Percentiles rank a stretch among this genome's conserved stretches.
Evolutionary conservation across 2,329 filamentous ascomycete species (phyloP).

Genomic region (Pezicula neosporulosa): DNA sequence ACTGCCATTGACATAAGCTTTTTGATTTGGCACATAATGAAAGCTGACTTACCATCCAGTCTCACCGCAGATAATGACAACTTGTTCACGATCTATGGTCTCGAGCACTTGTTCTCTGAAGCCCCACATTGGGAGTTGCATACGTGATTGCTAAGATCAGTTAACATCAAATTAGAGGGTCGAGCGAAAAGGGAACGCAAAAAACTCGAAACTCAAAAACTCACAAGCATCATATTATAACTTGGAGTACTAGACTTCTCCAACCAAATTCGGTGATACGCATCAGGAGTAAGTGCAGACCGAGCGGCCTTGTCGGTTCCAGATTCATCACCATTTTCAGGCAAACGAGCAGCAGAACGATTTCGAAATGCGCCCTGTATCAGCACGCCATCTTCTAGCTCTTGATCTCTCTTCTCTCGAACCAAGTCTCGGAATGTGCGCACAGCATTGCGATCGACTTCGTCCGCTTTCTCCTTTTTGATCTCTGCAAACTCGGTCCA

Average conservation of each 20-base stretch:
- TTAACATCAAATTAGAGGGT: conserved; percentile 22
- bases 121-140: conserved; percentile 84
- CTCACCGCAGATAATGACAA: conserved; percentile 93
- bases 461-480: conserved; percentile 68
- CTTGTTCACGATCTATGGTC: conserved; percentile 74
- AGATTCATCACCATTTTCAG: conserved; percentile 46
- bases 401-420: conserved; percentile 64
- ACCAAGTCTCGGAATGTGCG: conserved; percentile 67
- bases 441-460: conserved; percentile 65
- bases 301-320: conserved; percentile 29
- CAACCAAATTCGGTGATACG: conserved; percentile 55
- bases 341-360: conserved; percentile 44
- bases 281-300: conserved; percentile 23
- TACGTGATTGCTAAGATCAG: conserved; percentile 50
- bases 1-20: conserved; percentile 34
- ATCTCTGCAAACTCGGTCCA: conserved; percentile 75
- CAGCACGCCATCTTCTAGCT: conserved; percentile 71
- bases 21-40: not conserved
- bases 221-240: conserved; percentile 76
- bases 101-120: conserved; percentile 77
- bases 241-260: conserved; percentile 53
- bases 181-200: no score
- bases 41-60: conserved; percentile 67
- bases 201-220: conserved; percentile 15
- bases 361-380: conserved; percentile 72